Evolutionary conservation across 306 rosid species (phyloP).

Genomic region (Quercus wislizeni): DNA sequence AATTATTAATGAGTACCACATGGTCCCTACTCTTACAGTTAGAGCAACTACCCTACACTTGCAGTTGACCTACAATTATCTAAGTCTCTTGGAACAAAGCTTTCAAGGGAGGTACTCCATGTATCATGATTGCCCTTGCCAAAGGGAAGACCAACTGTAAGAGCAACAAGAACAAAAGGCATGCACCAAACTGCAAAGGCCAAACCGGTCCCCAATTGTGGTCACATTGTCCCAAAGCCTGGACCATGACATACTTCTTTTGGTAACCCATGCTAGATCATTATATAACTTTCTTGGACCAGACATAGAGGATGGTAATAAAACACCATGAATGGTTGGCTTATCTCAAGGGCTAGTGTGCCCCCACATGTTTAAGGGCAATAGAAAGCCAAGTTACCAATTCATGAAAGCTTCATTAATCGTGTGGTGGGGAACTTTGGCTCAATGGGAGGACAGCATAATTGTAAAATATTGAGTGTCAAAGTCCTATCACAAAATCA

Average conservation of each 20-base stretch:
- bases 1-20: not conserved
- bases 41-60: not conserved
- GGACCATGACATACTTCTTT: not conserved
- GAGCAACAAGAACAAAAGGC: not conserved
- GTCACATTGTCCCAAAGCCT: not conserved
- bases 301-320: not conserved
- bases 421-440: too few relatives aligned
- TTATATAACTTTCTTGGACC: not conserved
- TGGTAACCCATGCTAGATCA: not conserved
- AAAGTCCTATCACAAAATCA: not conserved
- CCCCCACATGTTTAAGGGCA: not conserved
- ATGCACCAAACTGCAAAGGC: not conserved
- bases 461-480: not conserved
- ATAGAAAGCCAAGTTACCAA: not conserved
- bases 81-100: not conserved
- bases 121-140: not conserved
- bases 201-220: not conserved
- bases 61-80: constrained; percentile 3
- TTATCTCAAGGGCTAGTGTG: not conserved
- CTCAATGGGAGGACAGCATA: not conserved
- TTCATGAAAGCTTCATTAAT: not conserved
- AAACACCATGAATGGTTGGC: not conserved
- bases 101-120: not conserved
- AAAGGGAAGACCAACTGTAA: not conserved
- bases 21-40: not conserved